Evolutionary conservation across 257 asterid species (phyloP).

Genomic region (Nyctanthes arbortristis): DNA sequence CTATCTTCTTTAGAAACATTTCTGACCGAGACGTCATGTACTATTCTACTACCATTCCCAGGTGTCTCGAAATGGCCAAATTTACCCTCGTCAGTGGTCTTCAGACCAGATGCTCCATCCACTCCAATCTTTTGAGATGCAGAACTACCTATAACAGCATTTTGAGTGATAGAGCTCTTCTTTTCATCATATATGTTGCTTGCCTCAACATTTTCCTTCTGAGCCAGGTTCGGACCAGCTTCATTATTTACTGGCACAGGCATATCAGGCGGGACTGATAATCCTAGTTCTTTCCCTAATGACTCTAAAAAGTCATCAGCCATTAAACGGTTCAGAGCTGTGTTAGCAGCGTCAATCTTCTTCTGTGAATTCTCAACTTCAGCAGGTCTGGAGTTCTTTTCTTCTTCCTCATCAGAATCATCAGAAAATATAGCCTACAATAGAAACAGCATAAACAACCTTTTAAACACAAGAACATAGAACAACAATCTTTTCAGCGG

Average conservation of each 20-base stretch:
- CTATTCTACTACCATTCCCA: neutral
- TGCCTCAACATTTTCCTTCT: conserved; percentile 25
- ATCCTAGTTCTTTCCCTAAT: conserved; percentile 86
- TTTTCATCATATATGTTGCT: conserved; percentile 34
- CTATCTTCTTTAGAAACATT: conserved; percentile 34
- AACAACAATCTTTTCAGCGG: neutral
- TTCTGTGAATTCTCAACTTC: conserved; percentile 55
- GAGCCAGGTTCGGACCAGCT: conserved; percentile 23
- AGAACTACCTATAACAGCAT: conserved; percentile 21
- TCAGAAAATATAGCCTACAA: conserved; percentile 91
- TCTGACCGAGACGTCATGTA: neutral
- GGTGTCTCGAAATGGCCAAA: neutral
- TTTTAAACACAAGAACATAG: neutral
- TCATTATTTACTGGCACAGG: conserved; percentile 46
- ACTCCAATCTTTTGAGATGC: conserved; percentile 23
- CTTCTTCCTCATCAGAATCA: conserved; percentile 81
- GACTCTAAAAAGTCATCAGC: conserved; percentile 98
- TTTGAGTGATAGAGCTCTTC: conserved; percentile 19
- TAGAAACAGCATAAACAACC: conserved; percentile 1
- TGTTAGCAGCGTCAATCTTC: conserved; percentile 73
- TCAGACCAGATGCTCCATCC: conserved; percentile 13
- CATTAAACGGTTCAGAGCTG: conserved; percentile 76
- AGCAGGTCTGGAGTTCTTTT: conserved; percentile 28
- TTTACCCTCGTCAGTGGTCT: conserved; percentile 21
- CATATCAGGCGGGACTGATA: conserved; percentile 74